Conservation (phyloP, 2,329 filamentous ascomycete genomes). For the Cladosporium sp. region DNA sequence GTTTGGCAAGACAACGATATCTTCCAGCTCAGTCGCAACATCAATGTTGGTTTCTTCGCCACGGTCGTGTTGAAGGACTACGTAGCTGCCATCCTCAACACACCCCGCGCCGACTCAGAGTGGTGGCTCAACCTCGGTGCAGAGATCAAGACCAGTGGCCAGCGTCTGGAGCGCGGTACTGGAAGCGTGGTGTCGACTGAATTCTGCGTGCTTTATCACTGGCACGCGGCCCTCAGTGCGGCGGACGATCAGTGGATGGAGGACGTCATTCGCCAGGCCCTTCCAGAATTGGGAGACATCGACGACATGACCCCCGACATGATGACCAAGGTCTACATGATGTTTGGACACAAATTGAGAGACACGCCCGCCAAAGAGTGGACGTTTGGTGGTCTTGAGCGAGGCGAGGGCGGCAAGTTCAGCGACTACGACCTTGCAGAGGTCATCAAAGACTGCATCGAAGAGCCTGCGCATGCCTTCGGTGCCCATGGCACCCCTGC, state of each 20-base stretch:
- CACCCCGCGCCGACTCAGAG: slow-evolving; percentile 41
- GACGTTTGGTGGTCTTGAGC: slow-evolving; percentile 41
- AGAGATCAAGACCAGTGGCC: slow-evolving; percentile 40
- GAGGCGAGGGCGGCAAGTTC: slow-evolving; percentile 40
- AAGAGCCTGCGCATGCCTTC: slow-evolving; percentile 49
- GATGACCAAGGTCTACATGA: slow-evolving; percentile 36
- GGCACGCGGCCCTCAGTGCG: slow-evolving; percentile 43
- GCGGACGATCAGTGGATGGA: slow-evolving; percentile 47
- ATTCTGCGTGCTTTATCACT: slow-evolving; percentile 46
- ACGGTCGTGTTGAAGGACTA: slow-evolving; percentile 45
- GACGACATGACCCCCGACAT: slow-evolving; percentile 33
- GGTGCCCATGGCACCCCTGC: slow-evolving; percentile 47
- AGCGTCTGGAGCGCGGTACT: slow-evolving; percentile 39
- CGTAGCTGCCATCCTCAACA: slow-evolving; percentile 45
- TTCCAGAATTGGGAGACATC: slow-evolving; percentile 32
- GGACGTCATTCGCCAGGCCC: slow-evolving; percentile 30
- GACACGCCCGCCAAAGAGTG: slow-evolving; percentile 29
- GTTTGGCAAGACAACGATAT: slow-evolving; percentile 46
- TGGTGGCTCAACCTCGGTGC: slow-evolving; percentile 39
- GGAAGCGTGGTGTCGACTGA: slow-evolving; percentile 46
- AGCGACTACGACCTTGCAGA: slow-evolving; percentile 42
- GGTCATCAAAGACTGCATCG: slow-evolving; percentile 44
- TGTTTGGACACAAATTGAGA: slow-evolving; percentile 30
- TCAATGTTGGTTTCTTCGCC: slow-evolving; percentile 47
- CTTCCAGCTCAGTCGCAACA: slow-evolving; percentile 45